Conservation (phyloP, 2,329 filamentous ascomycete species). For the Albophoma yamanashiensis region DNA sequence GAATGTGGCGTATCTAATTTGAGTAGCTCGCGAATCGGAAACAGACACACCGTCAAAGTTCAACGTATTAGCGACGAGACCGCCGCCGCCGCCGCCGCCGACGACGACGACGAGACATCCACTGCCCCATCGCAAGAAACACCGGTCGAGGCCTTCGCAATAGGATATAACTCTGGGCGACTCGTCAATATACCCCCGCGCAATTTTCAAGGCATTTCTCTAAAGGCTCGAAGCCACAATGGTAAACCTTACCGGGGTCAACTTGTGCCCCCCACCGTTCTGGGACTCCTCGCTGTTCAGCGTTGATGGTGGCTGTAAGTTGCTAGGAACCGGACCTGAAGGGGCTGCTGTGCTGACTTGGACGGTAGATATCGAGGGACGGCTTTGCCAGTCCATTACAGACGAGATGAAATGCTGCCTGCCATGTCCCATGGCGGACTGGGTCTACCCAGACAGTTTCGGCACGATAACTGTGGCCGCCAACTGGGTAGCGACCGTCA, state of each 20-base stretch:
- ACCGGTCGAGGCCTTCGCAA: neutral
- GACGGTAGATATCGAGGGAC: slow-evolving; percentile 44
- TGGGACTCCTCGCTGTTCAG: slow-evolving; percentile 52
- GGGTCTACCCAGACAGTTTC: slow-evolving; percentile 55
- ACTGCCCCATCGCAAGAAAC: neutral
- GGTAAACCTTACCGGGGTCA: slow-evolving; percentile 27
- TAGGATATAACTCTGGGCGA: neutral
- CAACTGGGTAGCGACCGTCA: slow-evolving; percentile 74
- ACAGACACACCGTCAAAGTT: too few species aligned
- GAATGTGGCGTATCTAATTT: neutral
- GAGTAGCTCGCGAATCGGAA: neutral
- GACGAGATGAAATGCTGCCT: slow-evolving; percentile 62
- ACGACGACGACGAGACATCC: neutral
- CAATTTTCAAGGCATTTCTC: neutral
- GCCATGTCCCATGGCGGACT: slow-evolving; percentile 80
- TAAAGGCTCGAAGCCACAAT: slow-evolving; percentile 9
- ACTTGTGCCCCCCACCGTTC: slow-evolving; percentile 57
- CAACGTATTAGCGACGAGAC: neutral
- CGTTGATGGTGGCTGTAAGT: slow-evolving; percentile 52
- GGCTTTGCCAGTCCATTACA: slow-evolving; percentile 38
- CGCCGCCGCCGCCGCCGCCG: neutral
- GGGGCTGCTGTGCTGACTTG: slow-evolving; percentile 2
- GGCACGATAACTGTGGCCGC: slow-evolving; percentile 49
- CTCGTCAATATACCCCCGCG: neutral
- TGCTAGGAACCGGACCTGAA: neutral